Evolutionary conservation across 208 protist genomes (phyloP).

Genomic region (Trypanosoma brucei): DNA sequence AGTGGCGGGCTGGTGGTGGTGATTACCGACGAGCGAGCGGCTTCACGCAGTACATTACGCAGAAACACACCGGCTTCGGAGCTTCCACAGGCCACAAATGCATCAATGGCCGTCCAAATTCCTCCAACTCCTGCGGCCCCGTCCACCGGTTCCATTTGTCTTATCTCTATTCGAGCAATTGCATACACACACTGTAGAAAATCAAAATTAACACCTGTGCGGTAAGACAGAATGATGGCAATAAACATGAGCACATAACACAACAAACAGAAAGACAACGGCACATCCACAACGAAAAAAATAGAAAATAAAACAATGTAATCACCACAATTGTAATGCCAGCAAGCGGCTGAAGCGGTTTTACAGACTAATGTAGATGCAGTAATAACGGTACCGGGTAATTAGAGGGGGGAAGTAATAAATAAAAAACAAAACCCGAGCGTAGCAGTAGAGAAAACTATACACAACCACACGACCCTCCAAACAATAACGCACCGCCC

Average conservation of each 20-base stretch:
- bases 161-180: not conserved
- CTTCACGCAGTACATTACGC: conserved; percentile 12
- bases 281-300: too few relatives aligned
- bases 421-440: conserved; percentile 12
- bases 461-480: conserved; percentile 11
- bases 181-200: not conserved
- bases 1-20: not conserved
- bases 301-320: too few relatives aligned
- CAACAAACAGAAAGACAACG: too few relatives aligned
- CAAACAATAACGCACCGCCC: not conserved
- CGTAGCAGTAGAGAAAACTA: conserved; percentile 6
- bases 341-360: too few relatives aligned
- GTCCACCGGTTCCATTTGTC: not conserved
- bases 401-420: not conserved
- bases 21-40: conserved; percentile 3
- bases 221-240: too few relatives aligned
- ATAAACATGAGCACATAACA: too few relatives aligned
- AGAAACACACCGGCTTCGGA: conserved; percentile 20
- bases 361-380: too few relatives aligned
- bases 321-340: too few relatives aligned
- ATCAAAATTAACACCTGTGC: too few relatives aligned
- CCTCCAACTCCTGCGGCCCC: not conserved
- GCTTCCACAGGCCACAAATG: conserved; percentile 16
- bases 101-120: conserved; percentile 14
- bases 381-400: too few relatives aligned